Evolutionary conservation across 1,284 basidiomycete species (phyloP), one percentile per base, ranked within the genome.

Genomic region (Caloboletus firmus): DNA sequence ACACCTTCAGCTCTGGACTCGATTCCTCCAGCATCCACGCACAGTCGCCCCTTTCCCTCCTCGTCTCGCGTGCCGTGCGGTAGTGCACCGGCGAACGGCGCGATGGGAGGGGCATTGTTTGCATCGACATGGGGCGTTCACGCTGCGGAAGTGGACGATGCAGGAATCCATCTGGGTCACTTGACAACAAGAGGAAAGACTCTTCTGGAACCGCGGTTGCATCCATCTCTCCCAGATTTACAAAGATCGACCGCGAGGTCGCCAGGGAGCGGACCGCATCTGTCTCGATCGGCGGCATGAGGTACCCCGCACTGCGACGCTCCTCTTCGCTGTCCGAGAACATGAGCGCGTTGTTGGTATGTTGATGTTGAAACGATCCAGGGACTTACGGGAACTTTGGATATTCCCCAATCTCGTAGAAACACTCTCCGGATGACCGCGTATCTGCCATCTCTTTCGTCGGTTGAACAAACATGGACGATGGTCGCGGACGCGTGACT

Each of bases 11-110:
- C 22, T 68, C 62, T 1, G 63, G 65, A 44, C 67, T 70, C 3
- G 59, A 61, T 26, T 56, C 62, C 39, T 71, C 66, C 30, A 65
- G 34, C 62, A 63, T 67, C 69, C 69, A 68, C n/a, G 64, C 61
- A 35, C 48, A n/a, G 28, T 64, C 61, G 1, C 46, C 40, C 30
- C 39, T 17, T 3, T 61, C 64, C 44, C 44, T 34, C 7, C 48
- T 47, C 9, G 26, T 45, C 13, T 58, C 48, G 6, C 45, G 26
- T n/a, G n/a, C n/a, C 26, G 39, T 26, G 31, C 52, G 47, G 22
- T 46, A 15, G 24, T 36, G 34, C n/a, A 46, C 20, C 3, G 54
- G 53, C 24, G 61, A 49, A 17, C 12, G 17, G 0, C 45, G 48
- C 4, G 65, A 54, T 8, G 56, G 45, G 15, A 51, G 28, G 8